Base-by-base conservation (phyloP, 2,329 filamentous ascomycete genomes). In the Elsinoe batatas region DNA sequence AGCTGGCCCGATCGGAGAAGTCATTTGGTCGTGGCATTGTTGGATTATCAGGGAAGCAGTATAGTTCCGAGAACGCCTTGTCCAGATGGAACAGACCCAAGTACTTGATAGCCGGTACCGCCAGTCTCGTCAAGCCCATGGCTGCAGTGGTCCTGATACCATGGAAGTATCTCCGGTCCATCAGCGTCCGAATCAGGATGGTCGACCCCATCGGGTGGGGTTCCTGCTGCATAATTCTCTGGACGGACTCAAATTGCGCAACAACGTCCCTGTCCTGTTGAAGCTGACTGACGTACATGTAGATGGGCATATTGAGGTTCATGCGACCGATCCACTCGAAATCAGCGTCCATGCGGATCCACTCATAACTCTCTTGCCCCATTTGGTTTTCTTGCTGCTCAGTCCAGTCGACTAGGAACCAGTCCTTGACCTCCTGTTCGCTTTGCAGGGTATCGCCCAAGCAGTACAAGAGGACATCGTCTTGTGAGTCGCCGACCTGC, bases 281-380 rank as follows among this genome's bases (percentile, higher is more conserved):
- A 59, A 98, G 76, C 69, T 98, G 93, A 18, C 93, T 96, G 57
- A 95, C 83, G 68, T 93, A 96, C 94, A 98, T 98, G 76, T 97
- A 97, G 3, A 88, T 82, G 44, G 89, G 89, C 79, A 96, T 89
- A 60, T 84, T 85, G 49, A 85, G 74, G 58, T 85, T 84, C 70
- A 95, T 87, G 62, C 85, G 85, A 70, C 87, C 93, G 57, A 96
- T 84, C 93, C 93, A 98, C 69, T 98, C 93, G 62, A 97, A 97
- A 70, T 98, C 94, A 13, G 91, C 91, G 69, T 98, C 93, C 72
- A 97, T 87, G 17, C 93, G 85, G 63, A 98, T 95, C 93, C 94
- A 98, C 68, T 98, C 93, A 65, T 96, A 98, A 0, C 89, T 95
- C 67, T 98, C 93, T 61, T 90, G 83, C 56, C 93, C 89, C 91